phyloP scores from a whole-genome alignment of 768 basidiomycete species.

The Suillus fuscotomentosus region DNA sequence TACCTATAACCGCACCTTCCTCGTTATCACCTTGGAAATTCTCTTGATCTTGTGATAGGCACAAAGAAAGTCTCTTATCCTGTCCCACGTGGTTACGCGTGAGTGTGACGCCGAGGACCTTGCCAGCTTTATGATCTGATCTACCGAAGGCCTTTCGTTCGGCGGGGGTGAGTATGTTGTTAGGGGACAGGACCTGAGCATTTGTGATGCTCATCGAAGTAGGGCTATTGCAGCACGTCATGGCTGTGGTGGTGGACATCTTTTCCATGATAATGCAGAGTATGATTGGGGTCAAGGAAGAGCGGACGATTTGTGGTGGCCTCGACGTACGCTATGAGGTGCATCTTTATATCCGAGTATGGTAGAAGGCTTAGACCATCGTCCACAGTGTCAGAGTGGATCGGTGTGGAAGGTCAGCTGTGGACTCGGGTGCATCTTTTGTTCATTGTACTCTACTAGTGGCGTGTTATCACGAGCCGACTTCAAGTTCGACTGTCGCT shows the following conservation, averaged over 20 bases:
- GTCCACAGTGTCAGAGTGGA: not conserved
- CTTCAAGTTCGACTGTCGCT: no score
- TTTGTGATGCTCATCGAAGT: not conserved
- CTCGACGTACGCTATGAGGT: not conserved
- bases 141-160: constrained; percentile 10
- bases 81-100: constrained; percentile 11
- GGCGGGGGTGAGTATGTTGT: constrained; percentile 8
- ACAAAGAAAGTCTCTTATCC: not conserved
- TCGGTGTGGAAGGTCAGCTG: not conserved
- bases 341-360: not conserved
- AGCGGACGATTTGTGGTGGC: not conserved
- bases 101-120: constrained; percentile 16
- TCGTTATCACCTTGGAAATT: not conserved
- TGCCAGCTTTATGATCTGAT: constrained; percentile 13
- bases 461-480: no score
- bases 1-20: constrained; percentile 5
- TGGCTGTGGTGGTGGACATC: not conserved
- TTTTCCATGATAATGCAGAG: not conserved
- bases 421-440: not conserved
- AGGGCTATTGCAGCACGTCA: not conserved
- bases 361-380: not conserved
- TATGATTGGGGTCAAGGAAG: not conserved
- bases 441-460: not conserved
- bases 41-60: not conserved
- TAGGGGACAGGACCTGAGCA: not conserved